Evolutionary conservation across 2,329 filamentous ascomycete species (phyloP), one percentile per base, ranked within the genome.

Genomic region (Pseudogymnoascus sp.): DNA sequence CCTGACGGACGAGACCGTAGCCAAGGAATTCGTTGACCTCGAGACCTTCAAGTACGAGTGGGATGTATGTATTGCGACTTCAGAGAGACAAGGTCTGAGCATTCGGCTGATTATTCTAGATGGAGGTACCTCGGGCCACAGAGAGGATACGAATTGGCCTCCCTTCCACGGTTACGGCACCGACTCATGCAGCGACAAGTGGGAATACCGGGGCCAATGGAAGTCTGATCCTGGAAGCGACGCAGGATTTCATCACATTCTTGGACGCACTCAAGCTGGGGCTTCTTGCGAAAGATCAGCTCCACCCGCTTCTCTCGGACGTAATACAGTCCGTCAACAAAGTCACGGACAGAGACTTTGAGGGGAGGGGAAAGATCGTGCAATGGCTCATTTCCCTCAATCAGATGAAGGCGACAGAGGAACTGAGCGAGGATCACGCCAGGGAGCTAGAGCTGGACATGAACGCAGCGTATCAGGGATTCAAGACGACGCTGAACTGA

Each of bases 171-270:
- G 76, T 87, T 19, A 83, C 80, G 10, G 81, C 83, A 67, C 76
- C 78, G 24, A 76, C 80, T 2, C 75, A 78, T 14, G 74, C 78
- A 31, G 72, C 78, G 4, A 72, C 74, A 56, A 79, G 73, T 63
- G 75, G 78, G 70, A 81, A 65, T 65, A 65, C 69, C 66, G 66
- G 68, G 62, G 76, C 78, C 69, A 82, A 67, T 62, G 84, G 85
- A 8, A 79, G 85, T 2, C 76, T 97, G 37, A 96, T 97, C 64
- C 80, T 96, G 44, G 88, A 93, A 67, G 95, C 95, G 1, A 97
- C 93, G 0, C 93, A 99, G 75, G 96, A 97, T 74, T 99, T 99
- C 75, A 99, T 99, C 75, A 99, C 95, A 0, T 93, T 99, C 73
- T 84, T 99, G 61, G 95, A 99, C 73, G 96, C 95, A 14, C 83